Conservation (phyloP, 169 alveolate genomes). For the Babesia ovis region DNA sequence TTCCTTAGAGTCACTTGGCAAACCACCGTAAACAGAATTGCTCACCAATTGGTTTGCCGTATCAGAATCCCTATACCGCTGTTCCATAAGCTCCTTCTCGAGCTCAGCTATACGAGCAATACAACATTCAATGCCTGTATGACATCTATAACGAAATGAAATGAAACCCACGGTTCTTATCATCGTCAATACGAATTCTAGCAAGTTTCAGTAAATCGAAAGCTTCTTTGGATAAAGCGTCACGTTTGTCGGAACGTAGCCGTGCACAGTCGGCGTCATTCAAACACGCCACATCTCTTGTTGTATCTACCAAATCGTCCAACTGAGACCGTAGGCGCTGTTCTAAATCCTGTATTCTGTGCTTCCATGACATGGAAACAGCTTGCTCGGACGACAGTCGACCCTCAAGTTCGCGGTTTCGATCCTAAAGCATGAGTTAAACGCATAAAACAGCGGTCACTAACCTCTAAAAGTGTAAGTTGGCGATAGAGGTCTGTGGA, state of each 20-base stretch:
- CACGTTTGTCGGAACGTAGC: conserved; percentile 46
- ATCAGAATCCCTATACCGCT: conserved; percentile 21
- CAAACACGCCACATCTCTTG: conserved; percentile 32
- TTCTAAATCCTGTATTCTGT: conserved; percentile 54
- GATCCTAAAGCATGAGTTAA: conserved; percentile 31
- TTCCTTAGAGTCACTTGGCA: neutral
- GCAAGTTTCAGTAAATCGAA: conserved; percentile 72
- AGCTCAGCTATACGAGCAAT: conserved; percentile 49
- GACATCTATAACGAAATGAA: neutral
- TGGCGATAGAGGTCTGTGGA: conserved; percentile 48
- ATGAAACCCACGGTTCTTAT: conserved; percentile 36
- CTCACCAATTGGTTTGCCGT: conserved; percentile 36
- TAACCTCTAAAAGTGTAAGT: conserved; percentile 37
- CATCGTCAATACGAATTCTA: conserved; percentile 72
- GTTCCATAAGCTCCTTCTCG: conserved; percentile 47
- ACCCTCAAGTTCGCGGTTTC: conserved; percentile 47
- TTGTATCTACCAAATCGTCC: conserved; percentile 46
- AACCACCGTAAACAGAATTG: conserved; percentile 3
- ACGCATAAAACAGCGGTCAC: neutral
- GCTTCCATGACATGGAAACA: conserved; percentile 68
- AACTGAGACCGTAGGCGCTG: conserved; percentile 34
- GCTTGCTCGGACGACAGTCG: conserved; percentile 60
- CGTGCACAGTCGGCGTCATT: conserved; percentile 39
- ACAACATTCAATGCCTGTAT: conserved; percentile 45
- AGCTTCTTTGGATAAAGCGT: conserved; percentile 71